Evolutionary conservation across 1,284 basidiomycete species (phyloP).

Genomic region (Grifola frondosa): DNA sequence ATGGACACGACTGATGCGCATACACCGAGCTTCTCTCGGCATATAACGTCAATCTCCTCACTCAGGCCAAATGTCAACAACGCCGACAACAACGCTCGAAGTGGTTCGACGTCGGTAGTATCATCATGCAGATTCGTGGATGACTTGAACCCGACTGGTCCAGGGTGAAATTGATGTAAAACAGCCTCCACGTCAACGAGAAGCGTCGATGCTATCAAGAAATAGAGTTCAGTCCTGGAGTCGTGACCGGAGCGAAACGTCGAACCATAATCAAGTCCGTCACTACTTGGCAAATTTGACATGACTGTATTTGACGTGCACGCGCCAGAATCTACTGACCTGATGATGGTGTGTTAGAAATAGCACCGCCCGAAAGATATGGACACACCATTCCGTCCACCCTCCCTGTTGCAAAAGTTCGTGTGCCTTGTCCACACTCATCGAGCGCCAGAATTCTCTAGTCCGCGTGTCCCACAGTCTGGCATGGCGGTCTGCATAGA

Average conservation of each 20-base stretch:
- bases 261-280: constrained; percentile 8
- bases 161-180: constrained; percentile 23
- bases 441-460: constrained; percentile 84
- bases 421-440: constrained; percentile 72
- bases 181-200: constrained; percentile 30
- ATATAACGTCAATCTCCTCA: constrained; percentile 65
- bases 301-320: constrained; percentile 7
- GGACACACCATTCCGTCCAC: constrained; percentile 69
- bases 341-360: too few species aligned
- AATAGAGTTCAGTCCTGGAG: neutral
- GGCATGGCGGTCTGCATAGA: constrained; percentile 77
- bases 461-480: constrained; percentile 89
- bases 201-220: constrained; percentile 27
- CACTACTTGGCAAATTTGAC: neutral
- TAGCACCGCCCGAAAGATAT: neutral
- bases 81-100: constrained; percentile 35
- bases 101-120: constrained; percentile 20
- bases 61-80: constrained; percentile 46
- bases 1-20: constrained; percentile 32
- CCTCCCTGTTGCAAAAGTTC: constrained; percentile 69
- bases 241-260: neutral
- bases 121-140: too few species aligned
- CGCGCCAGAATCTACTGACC: constrained; percentile 1
- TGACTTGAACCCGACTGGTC: too few species aligned
- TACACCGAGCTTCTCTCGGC: constrained; percentile 46